Conservation (phyloP, 345 rosid species). For the Lepidium aucheri region DNA sequence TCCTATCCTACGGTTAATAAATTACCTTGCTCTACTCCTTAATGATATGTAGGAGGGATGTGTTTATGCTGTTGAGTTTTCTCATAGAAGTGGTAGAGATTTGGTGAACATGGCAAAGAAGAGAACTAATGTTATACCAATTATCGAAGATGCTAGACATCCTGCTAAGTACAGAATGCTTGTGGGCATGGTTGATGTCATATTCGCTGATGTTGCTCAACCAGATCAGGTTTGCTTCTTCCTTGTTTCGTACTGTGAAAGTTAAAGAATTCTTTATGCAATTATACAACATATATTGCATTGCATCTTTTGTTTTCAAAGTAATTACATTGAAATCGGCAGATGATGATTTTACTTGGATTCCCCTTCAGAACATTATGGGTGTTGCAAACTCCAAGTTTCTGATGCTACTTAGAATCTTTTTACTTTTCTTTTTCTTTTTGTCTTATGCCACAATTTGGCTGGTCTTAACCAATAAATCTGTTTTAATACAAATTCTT, state of each 20-base stretch:
- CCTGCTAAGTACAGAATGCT: conserved; percentile 95
- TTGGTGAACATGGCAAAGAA: conserved; percentile 99
- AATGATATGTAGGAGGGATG: conserved; percentile 49
- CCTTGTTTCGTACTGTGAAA: background rate
- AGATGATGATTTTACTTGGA: conserved; percentile 20
- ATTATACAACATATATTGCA: too few species aligned
- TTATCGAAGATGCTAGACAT: conserved; percentile 97
- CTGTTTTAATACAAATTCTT: background rate
- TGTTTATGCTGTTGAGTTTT: conserved; percentile 95
- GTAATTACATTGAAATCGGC: conserved; percentile 3
- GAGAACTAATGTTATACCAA: conserved; percentile 85
- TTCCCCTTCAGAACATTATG: conserved; percentile 30
- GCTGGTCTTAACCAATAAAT: background rate
- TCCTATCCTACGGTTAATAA: too few species aligned
- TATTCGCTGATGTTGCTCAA: conserved; percentile 98
- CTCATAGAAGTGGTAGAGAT: conserved; percentile 95
- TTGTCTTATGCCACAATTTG: background rate
- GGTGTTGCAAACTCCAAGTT: conserved; percentile 51
- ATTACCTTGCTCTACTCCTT: background rate
- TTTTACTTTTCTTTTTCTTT: background rate
- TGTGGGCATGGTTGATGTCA: conserved; percentile 98
- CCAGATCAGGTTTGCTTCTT: conserved; percentile 87
- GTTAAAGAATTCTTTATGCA: background rate
- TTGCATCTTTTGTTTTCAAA: background rate
- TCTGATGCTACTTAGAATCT: conserved; percentile 40